phyloP scores from a whole-genome alignment of 1,284 basidiomycete genomes.

The Ustilago loliicola region DNA sequence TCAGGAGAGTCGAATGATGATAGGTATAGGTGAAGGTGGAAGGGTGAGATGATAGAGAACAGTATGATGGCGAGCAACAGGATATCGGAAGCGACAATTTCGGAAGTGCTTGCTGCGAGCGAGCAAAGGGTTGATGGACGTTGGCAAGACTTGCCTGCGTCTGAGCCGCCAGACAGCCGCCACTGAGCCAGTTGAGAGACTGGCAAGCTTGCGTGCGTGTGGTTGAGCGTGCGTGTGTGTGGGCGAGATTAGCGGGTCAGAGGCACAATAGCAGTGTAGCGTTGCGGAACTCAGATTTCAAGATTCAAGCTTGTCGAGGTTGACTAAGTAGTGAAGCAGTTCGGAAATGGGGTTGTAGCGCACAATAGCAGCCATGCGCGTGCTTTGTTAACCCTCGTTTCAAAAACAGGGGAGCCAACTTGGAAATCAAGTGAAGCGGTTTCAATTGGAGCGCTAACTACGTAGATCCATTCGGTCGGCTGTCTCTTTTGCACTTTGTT shows the following conservation, averaged over 20 bases:
- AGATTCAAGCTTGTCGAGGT: no score
- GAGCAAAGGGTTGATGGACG: slow-evolving; percentile 1
- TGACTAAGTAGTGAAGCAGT: background rate
- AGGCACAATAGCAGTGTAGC: background rate
- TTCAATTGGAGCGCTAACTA: background rate
- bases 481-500: background rate
- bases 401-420: no score
- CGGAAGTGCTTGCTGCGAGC: slow-evolving; percentile 7
- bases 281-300: background rate
- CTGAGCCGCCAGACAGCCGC: slow-evolving; percentile 2
- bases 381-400: no score
- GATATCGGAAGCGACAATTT: slow-evolving; percentile 4
- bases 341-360: background rate
- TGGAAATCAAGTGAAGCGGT: no score
- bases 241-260: background rate
- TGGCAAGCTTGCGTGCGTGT: background rate
- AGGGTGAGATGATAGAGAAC: background rate
- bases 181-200: background rate
- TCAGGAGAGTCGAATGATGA: background rate
- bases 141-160: background rate
- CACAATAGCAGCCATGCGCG: no score
- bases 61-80: background rate
- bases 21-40: background rate
- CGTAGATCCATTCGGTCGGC: background rate
- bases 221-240: background rate